phyloP scores from a whole-genome alignment of 306 rosid species.

The Medicago truncatula region DNA sequence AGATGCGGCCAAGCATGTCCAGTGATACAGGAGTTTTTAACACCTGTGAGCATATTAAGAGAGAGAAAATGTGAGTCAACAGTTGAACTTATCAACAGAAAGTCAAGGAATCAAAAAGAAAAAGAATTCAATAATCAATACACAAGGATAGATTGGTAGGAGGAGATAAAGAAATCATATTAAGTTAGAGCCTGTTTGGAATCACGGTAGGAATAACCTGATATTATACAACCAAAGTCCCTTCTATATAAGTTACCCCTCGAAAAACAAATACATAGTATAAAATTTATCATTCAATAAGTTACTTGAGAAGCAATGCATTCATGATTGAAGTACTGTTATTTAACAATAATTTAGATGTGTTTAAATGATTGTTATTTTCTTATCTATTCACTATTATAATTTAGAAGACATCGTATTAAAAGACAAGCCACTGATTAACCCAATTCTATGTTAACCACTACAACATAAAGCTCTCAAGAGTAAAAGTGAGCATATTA shows the following conservation, averaged over 20 bases:
- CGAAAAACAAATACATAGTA: conserved; percentile 4
- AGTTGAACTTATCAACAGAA: conserved; percentile 30
- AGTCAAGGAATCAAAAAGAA: conserved; percentile 22
- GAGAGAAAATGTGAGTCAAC: conserved; percentile 40
- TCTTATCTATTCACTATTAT: not conserved
- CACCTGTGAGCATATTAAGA: conserved; percentile 59
- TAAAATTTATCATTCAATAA: not conserved
- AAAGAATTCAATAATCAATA: conserved; percentile 18
- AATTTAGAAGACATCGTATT: conserved; percentile 22
- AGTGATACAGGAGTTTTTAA: conserved; percentile 94
- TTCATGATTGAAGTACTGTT: conserved; percentile 11
- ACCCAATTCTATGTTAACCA: conserved; percentile 11
- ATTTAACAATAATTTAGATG: conserved; percentile 1
- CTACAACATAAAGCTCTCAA: conserved; percentile 16
- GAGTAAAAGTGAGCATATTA: conserved; percentile 15
- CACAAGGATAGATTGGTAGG: conserved; percentile 1
- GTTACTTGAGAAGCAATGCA: not conserved
- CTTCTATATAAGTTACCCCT: conserved; percentile 9
- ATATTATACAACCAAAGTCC: not conserved
- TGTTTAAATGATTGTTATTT: conserved; percentile 16
- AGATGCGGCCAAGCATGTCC: conserved; percentile 98
- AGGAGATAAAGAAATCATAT: conserved; percentile 21
- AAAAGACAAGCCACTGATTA: conserved; percentile 22
- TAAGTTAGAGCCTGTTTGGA: not conserved
- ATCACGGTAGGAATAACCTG: not conserved